Conservation (phyloP, 1,139 yeast genomes). For the Casaregolazyma lundiana region DNA sequence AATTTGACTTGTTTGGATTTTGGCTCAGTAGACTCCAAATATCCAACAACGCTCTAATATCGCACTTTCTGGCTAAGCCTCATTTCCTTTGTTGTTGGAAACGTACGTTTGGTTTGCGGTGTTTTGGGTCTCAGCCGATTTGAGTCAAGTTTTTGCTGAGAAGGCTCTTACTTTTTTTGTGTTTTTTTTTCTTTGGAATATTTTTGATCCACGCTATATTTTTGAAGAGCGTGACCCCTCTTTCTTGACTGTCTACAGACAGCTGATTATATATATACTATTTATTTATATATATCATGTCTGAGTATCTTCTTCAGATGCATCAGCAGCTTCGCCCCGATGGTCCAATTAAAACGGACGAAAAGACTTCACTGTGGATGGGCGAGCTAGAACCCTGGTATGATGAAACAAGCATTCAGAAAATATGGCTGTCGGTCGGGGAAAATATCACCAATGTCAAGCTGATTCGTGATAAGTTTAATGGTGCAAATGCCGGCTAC, state of each 20-base stretch:
- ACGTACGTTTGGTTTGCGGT: too few species aligned
- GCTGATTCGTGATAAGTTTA: slow-evolving; percentile 51
- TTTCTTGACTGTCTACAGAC: background rate
- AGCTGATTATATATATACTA: background rate
- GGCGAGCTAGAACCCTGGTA: slow-evolving; percentile 88
- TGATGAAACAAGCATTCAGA: slow-evolving; percentile 64
- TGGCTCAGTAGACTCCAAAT: too few species aligned
- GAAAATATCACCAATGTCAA: slow-evolving; percentile 51
- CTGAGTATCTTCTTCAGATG: background rate
- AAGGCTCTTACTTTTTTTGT: background rate
- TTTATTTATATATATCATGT: background rate
- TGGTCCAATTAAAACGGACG: slow-evolving; percentile 1
- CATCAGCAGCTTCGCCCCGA: background rate
- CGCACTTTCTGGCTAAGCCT: too few species aligned
- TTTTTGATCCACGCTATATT: background rate
- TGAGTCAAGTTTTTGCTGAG: slow-evolving; percentile 2
- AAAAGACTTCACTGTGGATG: slow-evolving; percentile 65
- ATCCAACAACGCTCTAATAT: too few species aligned
- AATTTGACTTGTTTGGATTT: too few species aligned
- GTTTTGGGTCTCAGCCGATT: too few species aligned
- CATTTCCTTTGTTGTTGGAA: too few species aligned
- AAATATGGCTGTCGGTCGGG: slow-evolving; percentile 60
- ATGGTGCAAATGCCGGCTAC: slow-evolving; percentile 60
- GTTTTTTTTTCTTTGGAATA: background rate
- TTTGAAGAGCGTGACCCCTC: background rate